Percentiles rank a stretch among this genome's conserved stretches.
Conservation (phyloP, 2,329 filamentous ascomycete genomes). For the Fusarium marasasianum region DNA sequence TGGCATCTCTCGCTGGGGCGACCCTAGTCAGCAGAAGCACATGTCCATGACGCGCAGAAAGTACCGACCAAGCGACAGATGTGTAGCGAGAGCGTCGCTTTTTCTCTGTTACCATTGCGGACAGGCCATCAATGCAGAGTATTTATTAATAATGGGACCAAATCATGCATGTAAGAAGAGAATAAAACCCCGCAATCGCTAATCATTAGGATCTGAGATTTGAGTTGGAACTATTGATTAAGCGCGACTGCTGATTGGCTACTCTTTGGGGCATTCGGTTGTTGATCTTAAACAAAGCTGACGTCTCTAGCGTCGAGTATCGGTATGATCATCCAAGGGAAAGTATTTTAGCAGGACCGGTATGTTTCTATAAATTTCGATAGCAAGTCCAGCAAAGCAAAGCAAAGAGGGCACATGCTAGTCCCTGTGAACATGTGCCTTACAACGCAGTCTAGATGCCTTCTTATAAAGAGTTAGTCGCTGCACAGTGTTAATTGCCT, state of each 20-base stretch:
- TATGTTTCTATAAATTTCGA: neutral
- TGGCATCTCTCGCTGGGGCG: neutral
- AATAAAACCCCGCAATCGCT: neutral
- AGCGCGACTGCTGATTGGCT: neutral
- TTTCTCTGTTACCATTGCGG: neutral
- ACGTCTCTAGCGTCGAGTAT: neutral
- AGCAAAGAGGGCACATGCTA: neutral
- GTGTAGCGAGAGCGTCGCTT: neutral
- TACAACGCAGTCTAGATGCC: neutral
- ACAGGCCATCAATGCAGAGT: neutral
- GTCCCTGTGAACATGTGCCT: accelerated
- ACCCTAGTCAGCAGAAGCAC: neutral
- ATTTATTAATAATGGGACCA: too few species aligned
- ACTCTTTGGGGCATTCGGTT: too few species aligned
- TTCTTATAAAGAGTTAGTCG: neutral
- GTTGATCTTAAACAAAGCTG: neutral
- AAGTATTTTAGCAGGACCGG: neutral
- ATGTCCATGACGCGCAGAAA: neutral
- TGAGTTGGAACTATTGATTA: neutral
- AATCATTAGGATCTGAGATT: accelerated
- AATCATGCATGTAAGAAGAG: neutral
- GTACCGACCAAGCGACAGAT: neutral
- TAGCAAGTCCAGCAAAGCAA: accelerated
- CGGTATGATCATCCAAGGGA: neutral
- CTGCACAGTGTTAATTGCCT: neutral